phyloP scores from a whole-genome alignment of 768 basidiomycete genomes.

The Dentipellis sp. region DNA sequence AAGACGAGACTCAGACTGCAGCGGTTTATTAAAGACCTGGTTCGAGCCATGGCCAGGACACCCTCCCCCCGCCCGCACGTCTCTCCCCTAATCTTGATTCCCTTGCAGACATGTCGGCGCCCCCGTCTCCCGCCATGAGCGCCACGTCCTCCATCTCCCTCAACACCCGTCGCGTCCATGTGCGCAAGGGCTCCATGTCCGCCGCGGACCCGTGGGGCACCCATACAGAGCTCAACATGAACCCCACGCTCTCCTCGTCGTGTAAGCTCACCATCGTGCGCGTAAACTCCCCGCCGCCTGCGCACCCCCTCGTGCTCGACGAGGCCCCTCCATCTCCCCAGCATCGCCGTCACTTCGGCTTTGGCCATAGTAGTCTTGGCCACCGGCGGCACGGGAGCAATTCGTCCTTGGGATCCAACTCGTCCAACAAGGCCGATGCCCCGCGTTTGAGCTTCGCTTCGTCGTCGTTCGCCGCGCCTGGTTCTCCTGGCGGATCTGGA shows the following conservation, averaged over 20 bases:
- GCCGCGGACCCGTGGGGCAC: constrained; percentile 62
- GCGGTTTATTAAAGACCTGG: background rate
- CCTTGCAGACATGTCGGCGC: background rate
- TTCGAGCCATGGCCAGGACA: background rate
- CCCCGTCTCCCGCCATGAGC: background rate
- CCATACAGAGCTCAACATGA: constrained; percentile 42
- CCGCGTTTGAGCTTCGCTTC: constrained; percentile 54
- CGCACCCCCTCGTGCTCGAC: constrained; percentile 22
- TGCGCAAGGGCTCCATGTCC: constrained; percentile 57
- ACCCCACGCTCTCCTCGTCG: constrained; percentile 45
- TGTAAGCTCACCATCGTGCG: constrained; percentile 71
- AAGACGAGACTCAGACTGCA: background rate
- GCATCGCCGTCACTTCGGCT: constrained; percentile 17
- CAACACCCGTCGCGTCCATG: constrained; percentile 30
- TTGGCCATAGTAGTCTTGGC: constrained; percentile 15
- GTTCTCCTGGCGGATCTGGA: constrained; percentile 11
- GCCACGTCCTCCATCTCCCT: constrained; percentile 1
- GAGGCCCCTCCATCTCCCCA: constrained; percentile 28
- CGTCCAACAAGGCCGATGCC: constrained; percentile 18
- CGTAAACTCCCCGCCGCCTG: constrained; percentile 23
- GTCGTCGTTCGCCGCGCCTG: constrained; percentile 42
- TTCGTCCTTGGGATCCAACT: constrained; percentile 19
- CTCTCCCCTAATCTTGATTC: background rate
- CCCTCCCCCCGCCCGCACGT: background rate
- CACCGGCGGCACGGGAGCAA: constrained; percentile 24